Conservation (phyloP, 1,139 yeast species). For the Kluyveromyces sp. region DNA sequence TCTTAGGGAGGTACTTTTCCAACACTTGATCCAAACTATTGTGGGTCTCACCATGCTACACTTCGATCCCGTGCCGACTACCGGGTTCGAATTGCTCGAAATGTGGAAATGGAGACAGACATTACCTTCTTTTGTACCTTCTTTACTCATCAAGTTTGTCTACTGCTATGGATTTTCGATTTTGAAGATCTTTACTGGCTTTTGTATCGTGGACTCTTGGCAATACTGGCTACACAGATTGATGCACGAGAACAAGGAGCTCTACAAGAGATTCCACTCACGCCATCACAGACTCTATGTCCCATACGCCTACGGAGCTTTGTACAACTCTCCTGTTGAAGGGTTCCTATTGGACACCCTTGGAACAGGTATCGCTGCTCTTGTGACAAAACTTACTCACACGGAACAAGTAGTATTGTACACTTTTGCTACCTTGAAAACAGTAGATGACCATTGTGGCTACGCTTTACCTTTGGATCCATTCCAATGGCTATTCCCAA, state of each 20-base stretch:
- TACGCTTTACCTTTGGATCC: slow-evolving; percentile 86
- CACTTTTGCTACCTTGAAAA: slow-evolving; percentile 86
- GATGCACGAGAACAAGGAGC: slow-evolving; percentile 75
- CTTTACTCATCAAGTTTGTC: slow-evolving; percentile 37
- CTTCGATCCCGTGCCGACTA: slow-evolving; percentile 55
- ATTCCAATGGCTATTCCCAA: slow-evolving; percentile 84
- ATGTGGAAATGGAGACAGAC: slow-evolving; percentile 58
- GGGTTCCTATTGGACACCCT: slow-evolving; percentile 86
- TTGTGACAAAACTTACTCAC: slow-evolving; percentile 56
- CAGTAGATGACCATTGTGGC: slow-evolving; percentile 98
- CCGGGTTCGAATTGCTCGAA: slow-evolving; percentile 64
- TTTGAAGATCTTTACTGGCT: slow-evolving; percentile 51
- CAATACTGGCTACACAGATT: slow-evolving; percentile 82
- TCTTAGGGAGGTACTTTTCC: slow-evolving; percentile 69
- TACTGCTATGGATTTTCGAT: slow-evolving; percentile 58
- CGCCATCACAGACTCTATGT: slow-evolving; percentile 91
- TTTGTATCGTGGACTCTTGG: slow-evolving; percentile 83
- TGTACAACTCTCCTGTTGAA: slow-evolving; percentile 88
- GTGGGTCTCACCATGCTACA: slow-evolving; percentile 51
- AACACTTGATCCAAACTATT: slow-evolving; percentile 73
- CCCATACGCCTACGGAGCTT: slow-evolving; percentile 94
- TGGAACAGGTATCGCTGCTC: slow-evolving; percentile 81
- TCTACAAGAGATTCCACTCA: slow-evolving; percentile 80
- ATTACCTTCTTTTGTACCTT: slow-evolving; percentile 37
- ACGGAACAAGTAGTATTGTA: slow-evolving; percentile 70